Base-by-base conservation (phyloP, 164 flowering plant genomes). In the Berberis vulgaris region DNA sequence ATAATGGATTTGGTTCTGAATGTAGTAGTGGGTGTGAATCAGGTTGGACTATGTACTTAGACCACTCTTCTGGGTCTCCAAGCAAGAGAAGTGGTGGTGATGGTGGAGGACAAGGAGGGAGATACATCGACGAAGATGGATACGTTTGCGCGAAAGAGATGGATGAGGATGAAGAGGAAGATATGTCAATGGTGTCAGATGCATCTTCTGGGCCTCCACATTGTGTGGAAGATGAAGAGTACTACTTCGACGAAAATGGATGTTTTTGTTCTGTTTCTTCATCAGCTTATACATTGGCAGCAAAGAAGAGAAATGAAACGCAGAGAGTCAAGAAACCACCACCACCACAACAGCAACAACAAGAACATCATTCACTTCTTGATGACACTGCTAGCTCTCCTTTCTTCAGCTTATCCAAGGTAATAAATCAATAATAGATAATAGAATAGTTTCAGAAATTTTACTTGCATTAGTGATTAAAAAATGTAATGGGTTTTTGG, bases 151-250 rank as follows among this genome's bases (percentile, higher is more conserved):
- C 52, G 43, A 56, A 64, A 60, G 73, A 63, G 45, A 68, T 63
- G 13, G 67, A 55, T 38, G 74, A 73, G 38, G 76, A 73, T 0
- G 80, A 72, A n/a, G 87, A 83, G 57, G 89, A 83, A 63, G 89
- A 84, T 65, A 65, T 84, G 57, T 91, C 97, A 4, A 88, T 91
- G 97, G 83, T 91, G 45, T 91, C 97, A 55, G 97, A 91, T 78
- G 97, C 97, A 11, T 91, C 97, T n/a, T 91, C 97, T 6, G 96
- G 93, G 5, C 97, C 93, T 66, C 83, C 88, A 41, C 80, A 81
- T 75, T 75, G 78, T 53, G 76, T 71, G 26, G 81, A 82, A 54
- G 79, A 76, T 7, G 83, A 84, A 44, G 74, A 77, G 6, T 74
- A 63, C 72, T 65, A 61, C 71, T 65, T n/a, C 13, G 47, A 73